phyloP scores from a whole-genome alignment of 2,329 filamentous ascomycete genomes.

The Aspergillus felis region DNA sequence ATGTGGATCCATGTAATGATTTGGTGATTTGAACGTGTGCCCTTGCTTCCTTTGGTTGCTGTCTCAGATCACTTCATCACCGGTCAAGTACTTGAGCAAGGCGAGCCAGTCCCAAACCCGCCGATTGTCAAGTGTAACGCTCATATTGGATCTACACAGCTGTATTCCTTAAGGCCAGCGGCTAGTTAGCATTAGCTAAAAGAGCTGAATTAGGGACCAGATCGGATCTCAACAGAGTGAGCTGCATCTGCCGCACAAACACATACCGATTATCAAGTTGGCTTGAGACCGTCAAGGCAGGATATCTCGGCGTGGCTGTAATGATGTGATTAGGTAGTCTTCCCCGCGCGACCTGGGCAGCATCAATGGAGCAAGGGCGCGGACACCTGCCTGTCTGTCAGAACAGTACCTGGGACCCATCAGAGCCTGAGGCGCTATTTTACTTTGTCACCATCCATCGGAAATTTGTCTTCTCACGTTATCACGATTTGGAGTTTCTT shows the following conservation, averaged over 20 bases:
- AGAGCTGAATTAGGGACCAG: neutral
- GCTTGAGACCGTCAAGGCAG: neutral
- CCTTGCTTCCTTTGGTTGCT: neutral
- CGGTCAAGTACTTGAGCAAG: neutral
- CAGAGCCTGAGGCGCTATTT: neutral
- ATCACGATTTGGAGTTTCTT: neutral
- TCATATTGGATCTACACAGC: neutral
- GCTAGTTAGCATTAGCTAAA: neutral
- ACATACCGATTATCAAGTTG: neutral
- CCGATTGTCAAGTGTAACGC: neutral
- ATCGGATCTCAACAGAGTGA: neutral
- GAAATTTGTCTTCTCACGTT: neutral
- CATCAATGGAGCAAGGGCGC: neutral
- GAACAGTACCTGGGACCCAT: too few species aligned
- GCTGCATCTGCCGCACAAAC: neutral
- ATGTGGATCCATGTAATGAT: constrained; percentile 23
- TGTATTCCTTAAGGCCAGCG: neutral
- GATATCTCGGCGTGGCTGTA: neutral
- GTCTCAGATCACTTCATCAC: neutral
- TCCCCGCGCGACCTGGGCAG: neutral
- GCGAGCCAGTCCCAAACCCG: neutral
- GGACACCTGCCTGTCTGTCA: neutral
- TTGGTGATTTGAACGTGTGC: constrained; percentile 6
- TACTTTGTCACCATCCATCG: neutral
- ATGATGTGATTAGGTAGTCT: neutral